These are phyloP conservation scores for Aaosphaeria arxii DNA, from an alignment of 2,329 filamentous ascomycete genomes.

Conservation along the genomic window DNA sequence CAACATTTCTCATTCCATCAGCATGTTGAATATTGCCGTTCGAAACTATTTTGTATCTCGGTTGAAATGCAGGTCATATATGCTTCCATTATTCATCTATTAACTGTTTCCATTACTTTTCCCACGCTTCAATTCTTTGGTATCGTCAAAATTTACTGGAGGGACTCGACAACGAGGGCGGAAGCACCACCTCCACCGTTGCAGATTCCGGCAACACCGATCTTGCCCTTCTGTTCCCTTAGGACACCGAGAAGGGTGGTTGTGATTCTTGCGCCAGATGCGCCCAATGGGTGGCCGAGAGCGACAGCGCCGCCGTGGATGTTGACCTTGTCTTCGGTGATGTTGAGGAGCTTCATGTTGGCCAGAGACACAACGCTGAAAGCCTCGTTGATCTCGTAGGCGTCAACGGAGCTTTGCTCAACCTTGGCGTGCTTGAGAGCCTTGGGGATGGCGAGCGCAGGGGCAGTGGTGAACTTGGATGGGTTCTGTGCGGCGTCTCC, in stretches of 20 bases:
- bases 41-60: too few species aligned
- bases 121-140: background rate
- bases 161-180: conserved; percentile 79
- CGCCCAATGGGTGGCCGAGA: conserved; percentile 91
- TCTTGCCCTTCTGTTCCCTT: conserved; percentile 86
- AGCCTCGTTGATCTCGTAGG: conserved; percentile 98
- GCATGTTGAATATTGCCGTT: too few species aligned
- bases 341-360: conserved; percentile 86
- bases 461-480: conserved; percentile 93
- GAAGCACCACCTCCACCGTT: conserved; percentile 96
- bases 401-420: conserved; percentile 74
- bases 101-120: background rate
- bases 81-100: background rate
- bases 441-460: conserved; percentile 92
- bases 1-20: too few species aligned
- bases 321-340: conserved; percentile 86
- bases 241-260: conserved; percentile 87
- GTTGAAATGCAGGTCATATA: too few species aligned
- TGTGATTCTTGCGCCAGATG: conserved; percentile 89
- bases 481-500: conserved; percentile 89
- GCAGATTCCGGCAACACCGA: conserved; percentile 93
- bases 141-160: conserved; percentile 24
- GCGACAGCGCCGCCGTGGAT: conserved; percentile 93
- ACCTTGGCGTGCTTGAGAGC: conserved; percentile 92
- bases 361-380: conserved; percentile 96